Conservation (phyloP, 1,284 basidiomycete species). For the Peniophora sp. region DNA sequence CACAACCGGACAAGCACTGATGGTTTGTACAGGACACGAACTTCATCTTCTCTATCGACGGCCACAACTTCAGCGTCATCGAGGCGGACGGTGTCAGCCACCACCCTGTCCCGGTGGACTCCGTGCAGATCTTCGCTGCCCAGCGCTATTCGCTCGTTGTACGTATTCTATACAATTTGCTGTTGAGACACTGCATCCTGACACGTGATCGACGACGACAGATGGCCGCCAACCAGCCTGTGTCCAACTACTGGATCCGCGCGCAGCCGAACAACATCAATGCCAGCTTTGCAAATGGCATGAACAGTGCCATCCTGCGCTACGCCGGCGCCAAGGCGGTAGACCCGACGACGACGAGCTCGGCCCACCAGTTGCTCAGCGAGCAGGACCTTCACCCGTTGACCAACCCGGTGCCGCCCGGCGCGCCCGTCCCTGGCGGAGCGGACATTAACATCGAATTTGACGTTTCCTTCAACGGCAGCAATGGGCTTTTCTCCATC, state of each 20-base stretch:
- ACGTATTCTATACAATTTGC: background rate
- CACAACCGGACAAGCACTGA: too few relatives aligned
- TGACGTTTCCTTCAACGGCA: background rate
- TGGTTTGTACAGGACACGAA: constrained; percentile 10
- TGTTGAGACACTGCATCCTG: background rate
- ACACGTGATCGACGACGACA: constrained; percentile 29
- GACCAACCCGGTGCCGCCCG: constrained; percentile 11
- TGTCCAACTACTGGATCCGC: constrained; percentile 34
- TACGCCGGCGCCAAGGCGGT: constrained; percentile 35
- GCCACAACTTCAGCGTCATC: constrained; percentile 36
- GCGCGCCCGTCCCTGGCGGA: constrained; percentile 10
- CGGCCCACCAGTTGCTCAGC: constrained; percentile 15
- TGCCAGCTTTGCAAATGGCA: constrained; percentile 21
- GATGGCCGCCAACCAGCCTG: constrained; percentile 21
- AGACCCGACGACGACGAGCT: constrained; percentile 34
- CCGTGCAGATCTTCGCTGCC: constrained; percentile 24
- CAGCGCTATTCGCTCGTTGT: constrained; percentile 9
- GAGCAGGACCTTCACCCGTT: constrained; percentile 19
- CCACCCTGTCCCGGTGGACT: constrained; percentile 31
- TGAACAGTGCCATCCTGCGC: constrained; percentile 45
- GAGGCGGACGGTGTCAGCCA: constrained; percentile 40
- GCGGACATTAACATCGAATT: constrained; percentile 1
- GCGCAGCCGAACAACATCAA: constrained; percentile 4
- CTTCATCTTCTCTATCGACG: constrained; percentile 33
- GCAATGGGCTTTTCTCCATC: background rate